phyloP scores from a whole-genome alignment of 2,329 filamentous ascomycete species.

The Juglanconis oblonga region DNA sequence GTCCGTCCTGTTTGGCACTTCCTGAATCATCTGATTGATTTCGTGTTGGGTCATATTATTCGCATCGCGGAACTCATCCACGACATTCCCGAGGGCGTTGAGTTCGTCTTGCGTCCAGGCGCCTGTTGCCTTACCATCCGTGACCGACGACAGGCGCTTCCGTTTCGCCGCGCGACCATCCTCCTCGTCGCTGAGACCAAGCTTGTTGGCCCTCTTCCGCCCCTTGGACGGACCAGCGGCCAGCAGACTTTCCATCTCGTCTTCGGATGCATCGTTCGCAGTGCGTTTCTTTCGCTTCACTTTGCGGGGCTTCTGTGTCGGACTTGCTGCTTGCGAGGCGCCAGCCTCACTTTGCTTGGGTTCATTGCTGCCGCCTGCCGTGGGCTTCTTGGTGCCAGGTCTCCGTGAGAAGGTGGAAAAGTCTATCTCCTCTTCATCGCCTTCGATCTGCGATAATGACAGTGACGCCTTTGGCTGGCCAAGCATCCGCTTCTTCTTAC shows the following conservation, averaged over 20 bases:
- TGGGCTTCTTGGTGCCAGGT: conserved; percentile 1
- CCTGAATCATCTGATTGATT: conserved; percentile 37
- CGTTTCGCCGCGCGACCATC: background rate
- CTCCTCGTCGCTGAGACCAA: background rate
- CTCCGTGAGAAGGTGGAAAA: conserved; percentile 7
- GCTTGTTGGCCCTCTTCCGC: conserved; percentile 1
- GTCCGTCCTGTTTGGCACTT: conserved; percentile 18
- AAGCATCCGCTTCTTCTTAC: conserved; percentile 10
- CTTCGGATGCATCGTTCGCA: conserved; percentile 2
- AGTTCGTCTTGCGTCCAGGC: conserved; percentile 44
- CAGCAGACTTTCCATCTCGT: conserved; percentile 12
- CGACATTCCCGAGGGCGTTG: conserved; percentile 35
- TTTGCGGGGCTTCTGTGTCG: background rate
- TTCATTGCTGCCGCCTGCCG: conserved; percentile 1
- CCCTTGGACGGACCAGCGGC: conserved; percentile 7
- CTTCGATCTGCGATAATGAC: conserved; percentile 16
- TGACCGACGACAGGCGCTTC: background rate
- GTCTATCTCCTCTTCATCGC: conserved; percentile 1
- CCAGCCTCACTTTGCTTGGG: background rate
- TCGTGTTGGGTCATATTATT: conserved; percentile 40
- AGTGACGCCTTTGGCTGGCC: conserved; percentile 3
- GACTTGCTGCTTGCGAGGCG: background rate
- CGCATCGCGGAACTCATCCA: conserved; percentile 43
- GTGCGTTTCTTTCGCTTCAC: conserved; percentile 8
- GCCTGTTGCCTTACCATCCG: conserved; percentile 25